A percentile compares a stretch with the other conserved stretches of the same genome.
These are phyloP conservation scores for Plasmodium relictum DNA, from an alignment of 169 alveolate species.

Conservation along the genomic window DNA sequence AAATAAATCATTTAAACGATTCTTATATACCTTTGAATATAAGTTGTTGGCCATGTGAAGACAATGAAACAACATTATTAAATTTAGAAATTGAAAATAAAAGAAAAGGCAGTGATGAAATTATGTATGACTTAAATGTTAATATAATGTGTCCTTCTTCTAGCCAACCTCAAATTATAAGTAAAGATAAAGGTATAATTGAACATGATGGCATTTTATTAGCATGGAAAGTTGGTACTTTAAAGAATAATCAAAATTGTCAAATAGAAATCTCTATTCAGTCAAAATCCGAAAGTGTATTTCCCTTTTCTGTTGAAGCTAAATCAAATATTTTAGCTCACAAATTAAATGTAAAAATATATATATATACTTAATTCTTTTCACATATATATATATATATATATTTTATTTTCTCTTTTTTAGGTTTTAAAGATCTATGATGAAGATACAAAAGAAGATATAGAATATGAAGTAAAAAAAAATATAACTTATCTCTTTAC, in stretches of 20 bases:
- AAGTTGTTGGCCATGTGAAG: constrained; percentile 79
- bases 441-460: constrained; percentile 65
- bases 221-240: constrained; percentile 52
- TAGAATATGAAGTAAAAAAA: constrained; percentile 67
- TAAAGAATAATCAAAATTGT: constrained; percentile 55
- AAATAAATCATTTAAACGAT: constrained; percentile 70
- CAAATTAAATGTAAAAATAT: constrained; percentile 22
- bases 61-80: constrained; percentile 72
- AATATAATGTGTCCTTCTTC: constrained; percentile 78
- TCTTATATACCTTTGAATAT: constrained; percentile 67
- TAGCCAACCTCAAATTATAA: constrained; percentile 63
- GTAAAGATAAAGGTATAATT: constrained; percentile 72
- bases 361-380: background rate
- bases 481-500: constrained; percentile 71
- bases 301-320: constrained; percentile 77
- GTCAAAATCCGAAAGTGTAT: constrained; percentile 61
- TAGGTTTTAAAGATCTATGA: constrained; percentile 50
- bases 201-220: constrained; percentile 74
- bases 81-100: constrained; percentile 77
- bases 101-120: constrained; percentile 27
- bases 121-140: constrained; percentile 69
- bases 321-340: constrained; percentile 69
- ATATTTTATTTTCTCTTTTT: background rate
- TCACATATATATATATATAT: background rate
- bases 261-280: constrained; percentile 77